Conservation (phyloP, 2,329 filamentous ascomycete genomes). For the Pseudogymnoascus sp. region DNA sequence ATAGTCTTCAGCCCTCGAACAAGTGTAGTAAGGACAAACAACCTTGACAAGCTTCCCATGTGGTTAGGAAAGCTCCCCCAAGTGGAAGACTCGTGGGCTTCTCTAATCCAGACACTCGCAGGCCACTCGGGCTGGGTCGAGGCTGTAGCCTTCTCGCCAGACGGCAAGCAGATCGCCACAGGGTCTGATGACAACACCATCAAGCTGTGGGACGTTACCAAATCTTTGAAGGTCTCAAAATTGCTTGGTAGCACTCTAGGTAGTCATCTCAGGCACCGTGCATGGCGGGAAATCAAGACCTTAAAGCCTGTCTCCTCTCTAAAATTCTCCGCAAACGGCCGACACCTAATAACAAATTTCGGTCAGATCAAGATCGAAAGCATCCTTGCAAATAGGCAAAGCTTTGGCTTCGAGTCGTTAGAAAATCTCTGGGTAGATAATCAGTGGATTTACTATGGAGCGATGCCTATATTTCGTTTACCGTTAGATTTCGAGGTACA, state of each 20-base stretch:
- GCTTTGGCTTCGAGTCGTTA: conserved; percentile 12
- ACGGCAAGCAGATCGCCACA: conserved; percentile 14
- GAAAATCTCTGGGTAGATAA: conserved; percentile 14
- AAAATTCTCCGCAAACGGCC: conserved; percentile 16
- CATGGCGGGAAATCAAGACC: neutral
- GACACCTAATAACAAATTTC: conserved; percentile 14
- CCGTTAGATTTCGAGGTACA: conserved; percentile 12
- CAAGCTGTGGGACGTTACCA: conserved; percentile 6
- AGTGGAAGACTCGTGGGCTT: conserved; percentile 14
- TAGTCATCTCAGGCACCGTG: neutral
- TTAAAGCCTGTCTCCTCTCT: conserved; percentile 11
- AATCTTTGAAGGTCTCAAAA: neutral
- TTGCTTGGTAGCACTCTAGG: neutral
- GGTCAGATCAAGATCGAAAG: conserved; percentile 15
- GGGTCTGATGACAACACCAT: conserved; percentile 32
- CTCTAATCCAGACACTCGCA: conserved; percentile 13
- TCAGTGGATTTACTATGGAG: conserved; percentile 18
- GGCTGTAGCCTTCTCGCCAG: conserved; percentile 15
- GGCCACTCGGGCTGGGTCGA: neutral
- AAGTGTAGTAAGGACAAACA: conserved; percentile 15
- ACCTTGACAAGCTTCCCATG: conserved; percentile 14
- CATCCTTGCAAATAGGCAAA: conserved; percentile 10
- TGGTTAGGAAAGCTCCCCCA: conserved; percentile 14
- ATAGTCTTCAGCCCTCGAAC: conserved; percentile 17
- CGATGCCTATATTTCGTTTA: conserved; percentile 13